Percentiles rank a stretch among this genome's conserved stretches.
phyloP scores from a whole-genome alignment of 352 stramenopile species.

The Globisporangium acanthophoron region DNA sequence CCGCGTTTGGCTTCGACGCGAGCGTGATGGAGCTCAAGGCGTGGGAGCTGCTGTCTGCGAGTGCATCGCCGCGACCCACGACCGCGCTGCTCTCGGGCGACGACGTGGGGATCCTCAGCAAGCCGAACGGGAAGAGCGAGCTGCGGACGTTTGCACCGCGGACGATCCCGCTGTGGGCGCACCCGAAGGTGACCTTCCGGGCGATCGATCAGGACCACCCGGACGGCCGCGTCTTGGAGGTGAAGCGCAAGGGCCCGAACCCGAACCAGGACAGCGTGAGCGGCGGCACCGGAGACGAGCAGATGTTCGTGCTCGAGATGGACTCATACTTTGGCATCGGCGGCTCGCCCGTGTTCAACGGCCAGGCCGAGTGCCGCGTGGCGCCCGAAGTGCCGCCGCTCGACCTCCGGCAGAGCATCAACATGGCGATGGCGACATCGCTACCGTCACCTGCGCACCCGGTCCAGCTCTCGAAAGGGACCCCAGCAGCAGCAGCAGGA shows the following conservation, averaged over 20 bases:
- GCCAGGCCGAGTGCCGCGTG: slow-evolving; percentile 24
- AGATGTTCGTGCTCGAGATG: slow-evolving; percentile 84
- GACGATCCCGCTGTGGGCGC: slow-evolving; percentile 65
- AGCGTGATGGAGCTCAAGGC: slow-evolving; percentile 55
- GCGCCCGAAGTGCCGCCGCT: slow-evolving; percentile 46
- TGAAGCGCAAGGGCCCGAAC: slow-evolving; percentile 71
- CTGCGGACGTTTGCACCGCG: slow-evolving; percentile 60
- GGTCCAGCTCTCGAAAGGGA: neutral
- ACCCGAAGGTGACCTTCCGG: slow-evolving; percentile 69
- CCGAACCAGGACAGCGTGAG: slow-evolving; percentile 32
- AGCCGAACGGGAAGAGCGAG: slow-evolving; percentile 43
- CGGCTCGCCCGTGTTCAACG: slow-evolving; percentile 69
- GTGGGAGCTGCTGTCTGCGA: slow-evolving; percentile 37
- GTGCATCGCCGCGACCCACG: slow-evolving; percentile 20
- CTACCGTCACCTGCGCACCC: slow-evolving; percentile 30
- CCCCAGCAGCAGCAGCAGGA: too few relatives aligned
- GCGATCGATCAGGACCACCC: slow-evolving; percentile 46
- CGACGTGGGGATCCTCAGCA: slow-evolving; percentile 11
- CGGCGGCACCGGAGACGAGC: slow-evolving; percentile 45
- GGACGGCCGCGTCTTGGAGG: slow-evolving; percentile 48
- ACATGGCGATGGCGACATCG: slow-evolving; percentile 71
- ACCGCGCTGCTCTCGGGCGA: slow-evolving; percentile 15
- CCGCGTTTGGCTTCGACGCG: slow-evolving; percentile 60
- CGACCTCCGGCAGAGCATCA: slow-evolving; percentile 64
- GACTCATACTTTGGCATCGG: slow-evolving; percentile 85